Evolutionary conservation across 2,329 filamentous ascomycete species (phyloP), one percentile per base, ranked within the genome.

Genomic region (Penicillium sp.): DNA sequence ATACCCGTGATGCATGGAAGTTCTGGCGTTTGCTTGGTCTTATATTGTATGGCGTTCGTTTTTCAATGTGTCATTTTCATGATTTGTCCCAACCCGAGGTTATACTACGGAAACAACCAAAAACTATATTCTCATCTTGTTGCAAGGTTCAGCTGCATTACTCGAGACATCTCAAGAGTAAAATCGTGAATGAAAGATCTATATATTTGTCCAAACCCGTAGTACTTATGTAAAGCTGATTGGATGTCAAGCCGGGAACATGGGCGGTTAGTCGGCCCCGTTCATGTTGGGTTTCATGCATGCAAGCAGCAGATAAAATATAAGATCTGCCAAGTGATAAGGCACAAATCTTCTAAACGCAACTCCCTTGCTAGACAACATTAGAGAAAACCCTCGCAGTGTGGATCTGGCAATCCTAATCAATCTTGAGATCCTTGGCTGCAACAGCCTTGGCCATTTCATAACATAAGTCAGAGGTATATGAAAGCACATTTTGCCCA

Each of bases 1-100:
- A 67, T 67, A 67, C 65, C 65, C 65, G 57, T 51, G 45, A 48
- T 61, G 62, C 63, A 65, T 66, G 58, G 58, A 57, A 47, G 50
- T 46, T 45, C 37, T 21, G 60, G 64, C 59, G 61, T 61, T 67
- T 48, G 49, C 21, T 46, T 19, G 14, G 27, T 47, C 24, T 52
- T 33, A 16, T 21, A 10, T 19, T 47, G 8, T 16, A 50, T n/a
- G 16, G 35, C 27, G 27, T 31, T 31, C 31, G 11, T 48, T n/a
- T 33, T 31, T 10, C 22, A n/a, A 39, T 26, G n/a, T 19, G 16
- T n/a, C 35, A 39, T 11, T 10, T 39, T 39, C n/a, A 16, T 33
- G 14, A 7, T 14, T 33, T 33, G 14, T 33, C 31, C 31, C 31
- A 33, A 33, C 14, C 31, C 31, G 13, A 33, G 8, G n/a, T 39